These are phyloP conservation scores for Halophytophthora polymorphica DNA, from an alignment of 352 stramenopile species.

Conservation along the genomic window DNA sequence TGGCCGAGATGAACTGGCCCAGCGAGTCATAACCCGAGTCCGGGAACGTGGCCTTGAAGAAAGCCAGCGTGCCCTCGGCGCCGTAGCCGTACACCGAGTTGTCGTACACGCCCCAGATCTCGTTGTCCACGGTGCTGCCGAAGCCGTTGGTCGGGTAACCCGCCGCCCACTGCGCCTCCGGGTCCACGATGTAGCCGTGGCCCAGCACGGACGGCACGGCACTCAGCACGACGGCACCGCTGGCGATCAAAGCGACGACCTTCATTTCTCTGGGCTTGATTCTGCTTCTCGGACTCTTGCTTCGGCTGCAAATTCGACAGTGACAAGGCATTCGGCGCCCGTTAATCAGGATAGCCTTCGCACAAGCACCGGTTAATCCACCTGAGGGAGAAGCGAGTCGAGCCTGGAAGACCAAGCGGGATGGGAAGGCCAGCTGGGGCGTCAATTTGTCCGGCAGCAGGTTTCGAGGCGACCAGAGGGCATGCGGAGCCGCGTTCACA, in stretches of 20 bases:
- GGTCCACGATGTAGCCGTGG: conserved; percentile 41
- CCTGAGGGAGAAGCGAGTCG: no score
- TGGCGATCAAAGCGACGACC: conserved; percentile 10
- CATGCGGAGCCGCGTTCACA: no score
- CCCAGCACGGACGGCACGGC: conserved; percentile 15
- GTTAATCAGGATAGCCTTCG: no score
- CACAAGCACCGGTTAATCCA: no score
- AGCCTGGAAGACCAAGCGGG: no score
- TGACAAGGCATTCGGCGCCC: conserved; percentile 23
- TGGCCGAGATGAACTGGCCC: conserved; percentile 39
- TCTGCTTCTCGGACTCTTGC: no score
- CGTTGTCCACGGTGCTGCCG: conserved; percentile 38
- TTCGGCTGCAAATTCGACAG: no score
- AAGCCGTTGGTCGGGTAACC: conserved; percentile 41
- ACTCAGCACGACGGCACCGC: conserved; percentile 7
- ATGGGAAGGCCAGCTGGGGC: no score
- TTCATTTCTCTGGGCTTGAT: conserved; percentile 39
- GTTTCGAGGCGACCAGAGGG: no score
- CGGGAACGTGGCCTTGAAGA: conserved; percentile 36
- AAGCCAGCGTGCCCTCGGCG: conserved; percentile 31
- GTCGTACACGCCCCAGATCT: conserved; percentile 37
- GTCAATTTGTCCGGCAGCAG: no score
- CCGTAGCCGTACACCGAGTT: conserved; percentile 38
- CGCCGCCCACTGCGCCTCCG: conserved; percentile 26
- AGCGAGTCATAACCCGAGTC: conserved; percentile 40